phyloP scores from a whole-genome alignment of 257 asterid genomes.

The Solanum boliviense region DNA sequence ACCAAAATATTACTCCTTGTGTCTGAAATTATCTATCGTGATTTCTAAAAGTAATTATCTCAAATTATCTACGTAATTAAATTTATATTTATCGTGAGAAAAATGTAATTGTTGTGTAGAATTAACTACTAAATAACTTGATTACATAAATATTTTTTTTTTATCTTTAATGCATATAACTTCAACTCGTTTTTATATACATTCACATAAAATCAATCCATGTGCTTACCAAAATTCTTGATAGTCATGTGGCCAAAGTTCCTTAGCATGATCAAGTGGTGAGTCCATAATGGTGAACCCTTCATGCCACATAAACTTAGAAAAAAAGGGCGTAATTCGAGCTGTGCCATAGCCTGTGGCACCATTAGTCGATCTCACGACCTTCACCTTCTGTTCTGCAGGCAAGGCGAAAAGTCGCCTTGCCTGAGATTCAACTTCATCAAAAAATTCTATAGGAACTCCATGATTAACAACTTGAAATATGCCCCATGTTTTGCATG shows the following conservation, averaged over 20 bases:
- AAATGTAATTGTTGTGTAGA: no score
- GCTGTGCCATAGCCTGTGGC: conserved; percentile 77
- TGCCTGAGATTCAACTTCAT: conserved; percentile 36
- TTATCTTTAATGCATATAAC: neutral
- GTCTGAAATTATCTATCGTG: neutral
- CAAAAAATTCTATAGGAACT: conserved; percentile 21
- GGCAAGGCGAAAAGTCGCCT: conserved; percentile 47
- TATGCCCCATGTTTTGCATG: conserved; percentile 52
- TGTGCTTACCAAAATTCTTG: conserved; percentile 48
- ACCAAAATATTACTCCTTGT: neutral
- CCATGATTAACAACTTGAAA: conserved; percentile 56
- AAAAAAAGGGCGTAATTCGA: conserved; percentile 50
- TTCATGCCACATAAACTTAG: conserved; percentile 78
- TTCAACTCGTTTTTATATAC: neutral
- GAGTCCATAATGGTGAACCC: conserved; percentile 81
- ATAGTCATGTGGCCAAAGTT: conserved; percentile 59
- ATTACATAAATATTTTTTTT: neutral
- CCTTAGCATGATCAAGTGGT: conserved; percentile 45
- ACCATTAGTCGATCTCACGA: conserved; percentile 35
- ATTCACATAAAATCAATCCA: conserved; percentile 1
- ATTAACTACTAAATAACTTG: neutral
- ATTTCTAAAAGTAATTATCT: no score
- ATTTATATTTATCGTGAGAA: neutral
- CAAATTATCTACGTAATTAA: neutral
- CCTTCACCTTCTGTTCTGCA: conserved; percentile 25